These are phyloP conservation scores for Chaetomidium leptoderma DNA, from an alignment of 495 filamentous ascomycete genomes.

Conservation along the genomic window DNA sequence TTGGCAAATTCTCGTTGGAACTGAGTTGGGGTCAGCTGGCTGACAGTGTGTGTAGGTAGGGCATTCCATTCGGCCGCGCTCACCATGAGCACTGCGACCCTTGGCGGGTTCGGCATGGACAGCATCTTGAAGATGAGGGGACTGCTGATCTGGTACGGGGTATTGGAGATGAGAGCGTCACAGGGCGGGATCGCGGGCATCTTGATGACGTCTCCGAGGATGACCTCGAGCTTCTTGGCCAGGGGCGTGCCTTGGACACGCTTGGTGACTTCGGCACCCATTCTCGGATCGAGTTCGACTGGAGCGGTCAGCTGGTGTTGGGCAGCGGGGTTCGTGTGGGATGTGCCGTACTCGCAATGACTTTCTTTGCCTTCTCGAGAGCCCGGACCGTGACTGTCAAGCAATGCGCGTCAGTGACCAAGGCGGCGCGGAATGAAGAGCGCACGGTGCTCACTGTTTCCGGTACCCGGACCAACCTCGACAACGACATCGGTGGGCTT, in stretches of 20 bases:
- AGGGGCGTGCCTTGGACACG: conserved; percentile 81
- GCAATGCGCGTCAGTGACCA: not conserved
- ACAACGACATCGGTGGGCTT: conserved; percentile 77
- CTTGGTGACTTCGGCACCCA: conserved; percentile 95
- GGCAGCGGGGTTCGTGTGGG: not conserved
- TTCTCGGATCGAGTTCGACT: conserved; percentile 91
- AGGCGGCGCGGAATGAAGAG: not conserved
- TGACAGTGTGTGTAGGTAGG: too few relatives aligned
- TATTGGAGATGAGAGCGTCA: conserved; percentile 91
- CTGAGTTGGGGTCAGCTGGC: conserved; percentile 14
- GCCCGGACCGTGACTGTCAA: conserved; percentile 77
- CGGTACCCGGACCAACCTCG: conserved; percentile 40
- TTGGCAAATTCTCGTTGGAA: conserved; percentile 38
- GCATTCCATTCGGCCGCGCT: not conserved
- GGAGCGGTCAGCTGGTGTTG: not conserved
- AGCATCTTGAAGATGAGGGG: conserved; percentile 92
- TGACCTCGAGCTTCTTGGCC: conserved; percentile 73
- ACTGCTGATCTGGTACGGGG: conserved; percentile 88
- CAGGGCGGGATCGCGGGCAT: conserved; percentile 71
- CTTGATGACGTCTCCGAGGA: conserved; percentile 93
- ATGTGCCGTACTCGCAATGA: conserved; percentile 55
- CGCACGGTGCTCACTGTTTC: conserved; percentile 24
- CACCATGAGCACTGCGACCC: conserved; percentile 87
- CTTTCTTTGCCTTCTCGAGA: conserved; percentile 77
- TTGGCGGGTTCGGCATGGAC: conserved; percentile 62